These are phyloP conservation scores for Salix udensis DNA, from an alignment of 345 rosid species.

Conservation along the genomic window DNA sequence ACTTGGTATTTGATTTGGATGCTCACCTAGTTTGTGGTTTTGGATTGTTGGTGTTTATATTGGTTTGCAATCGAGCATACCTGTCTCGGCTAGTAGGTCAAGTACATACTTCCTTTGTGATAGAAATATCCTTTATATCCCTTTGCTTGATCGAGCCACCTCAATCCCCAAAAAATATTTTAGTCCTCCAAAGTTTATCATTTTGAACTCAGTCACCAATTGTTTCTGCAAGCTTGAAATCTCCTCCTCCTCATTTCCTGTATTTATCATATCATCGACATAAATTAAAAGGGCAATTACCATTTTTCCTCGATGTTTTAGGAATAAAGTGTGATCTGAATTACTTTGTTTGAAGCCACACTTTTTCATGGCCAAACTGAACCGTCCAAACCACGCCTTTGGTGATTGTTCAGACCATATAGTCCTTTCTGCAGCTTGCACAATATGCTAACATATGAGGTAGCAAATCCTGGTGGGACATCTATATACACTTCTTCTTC, in stretches of 20 bases:
- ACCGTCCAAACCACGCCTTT: too few relatives aligned
- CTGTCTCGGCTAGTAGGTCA: neutral
- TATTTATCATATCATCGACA: neutral
- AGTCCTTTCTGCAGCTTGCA: too few relatives aligned
- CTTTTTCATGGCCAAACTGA: too few relatives aligned
- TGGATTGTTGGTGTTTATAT: neutral
- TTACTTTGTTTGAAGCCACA: too few relatives aligned
- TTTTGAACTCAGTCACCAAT: neutral
- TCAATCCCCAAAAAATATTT: neutral
- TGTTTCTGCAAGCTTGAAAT: neutral
- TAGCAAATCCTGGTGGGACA: accelerated
- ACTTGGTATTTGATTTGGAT: neutral
- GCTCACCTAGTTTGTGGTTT: neutral
- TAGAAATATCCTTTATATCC: neutral
- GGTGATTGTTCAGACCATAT: too few relatives aligned
- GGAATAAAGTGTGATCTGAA: too few relatives aligned
- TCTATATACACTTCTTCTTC: neutral
- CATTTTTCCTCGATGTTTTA: neutral
- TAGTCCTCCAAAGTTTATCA: neutral
- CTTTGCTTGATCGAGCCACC: neutral
- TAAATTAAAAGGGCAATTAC: neutral
- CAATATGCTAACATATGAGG: too few relatives aligned
- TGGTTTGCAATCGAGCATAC: neutral
- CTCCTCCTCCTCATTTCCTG: neutral
- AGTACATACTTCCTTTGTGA: neutral